Conservation (phyloP, 2,329 filamentous ascomycete species). For the Colletotrichum cuscutae region DNA sequence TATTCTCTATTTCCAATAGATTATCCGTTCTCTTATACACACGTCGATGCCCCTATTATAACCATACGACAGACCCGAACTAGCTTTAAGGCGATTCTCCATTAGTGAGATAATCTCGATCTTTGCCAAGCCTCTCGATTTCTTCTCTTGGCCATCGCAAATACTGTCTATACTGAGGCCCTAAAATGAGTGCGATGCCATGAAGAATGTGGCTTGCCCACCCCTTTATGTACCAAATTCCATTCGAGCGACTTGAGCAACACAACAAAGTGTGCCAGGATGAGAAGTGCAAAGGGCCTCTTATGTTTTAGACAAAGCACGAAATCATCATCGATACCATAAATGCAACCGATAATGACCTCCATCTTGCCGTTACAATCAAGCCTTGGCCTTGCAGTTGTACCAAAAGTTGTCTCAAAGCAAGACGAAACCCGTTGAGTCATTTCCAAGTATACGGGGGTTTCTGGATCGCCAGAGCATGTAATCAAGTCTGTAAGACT, state of each 20-base stretch:
- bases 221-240: conserved; percentile 37
- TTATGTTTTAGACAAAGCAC: conserved; percentile 26
- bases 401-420: conserved; percentile 29
- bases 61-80: too few relatives aligned
- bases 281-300: conserved; percentile 29
- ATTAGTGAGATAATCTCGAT: background rate
- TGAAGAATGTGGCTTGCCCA: conserved; percentile 35
- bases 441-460: background rate
- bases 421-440: background rate
- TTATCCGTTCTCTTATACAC: too few relatives aligned
- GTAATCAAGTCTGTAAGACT: conserved; percentile 19
- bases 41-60: too few relatives aligned
- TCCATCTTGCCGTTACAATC: conserved; percentile 22
- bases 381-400: conserved; percentile 7
- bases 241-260: conserved; percentile 31
- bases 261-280: conserved; percentile 37
- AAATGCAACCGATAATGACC: conserved; percentile 33
- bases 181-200: conserved; percentile 15
- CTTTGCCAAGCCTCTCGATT: conserved; percentile 31
- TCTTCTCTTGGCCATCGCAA: conserved; percentile 39
- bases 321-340: conserved; percentile 24
- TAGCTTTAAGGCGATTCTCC: background rate
- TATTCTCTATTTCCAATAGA: too few relatives aligned
- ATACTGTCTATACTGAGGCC: conserved; percentile 21
- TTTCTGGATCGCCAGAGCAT: background rate